Evolutionary conservation across 495 filamentous ascomycete genomes (phyloP).

Genomic region (Collariella sp.): DNA sequence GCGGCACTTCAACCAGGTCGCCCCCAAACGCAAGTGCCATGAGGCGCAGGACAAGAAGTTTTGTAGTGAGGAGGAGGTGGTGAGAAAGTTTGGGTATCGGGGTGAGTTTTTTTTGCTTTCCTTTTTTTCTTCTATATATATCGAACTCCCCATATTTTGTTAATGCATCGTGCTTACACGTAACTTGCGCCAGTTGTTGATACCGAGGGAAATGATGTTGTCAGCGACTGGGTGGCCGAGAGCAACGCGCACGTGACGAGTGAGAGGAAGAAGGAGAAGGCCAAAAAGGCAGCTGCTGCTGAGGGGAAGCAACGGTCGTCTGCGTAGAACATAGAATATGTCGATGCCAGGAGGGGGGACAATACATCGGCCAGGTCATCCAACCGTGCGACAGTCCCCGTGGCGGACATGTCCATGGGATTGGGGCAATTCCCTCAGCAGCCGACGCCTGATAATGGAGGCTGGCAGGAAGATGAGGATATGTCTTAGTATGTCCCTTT

Average conservation of each 20-base stretch:
- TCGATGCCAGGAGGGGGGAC: too few species aligned
- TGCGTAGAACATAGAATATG: neutral
- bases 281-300: neutral
- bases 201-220: neutral
- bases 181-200: neutral
- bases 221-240: neutral
- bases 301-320: neutral
- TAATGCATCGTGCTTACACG: too few species aligned
- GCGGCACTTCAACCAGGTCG: neutral
- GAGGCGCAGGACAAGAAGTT: neutral
- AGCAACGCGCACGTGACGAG: neutral
- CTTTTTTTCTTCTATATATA: neutral
- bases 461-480: neutral
- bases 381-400: neutral
- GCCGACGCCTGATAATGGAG: neutral
- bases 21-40: neutral
- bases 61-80: neutral
- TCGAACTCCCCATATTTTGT: neutral
- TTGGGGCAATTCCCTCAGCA: neutral
- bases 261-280: neutral
- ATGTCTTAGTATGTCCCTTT: neutral
- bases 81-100: constrained; percentile 3
- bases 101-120: neutral
- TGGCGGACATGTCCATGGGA: neutral
- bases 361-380: neutral